These are phyloP conservation scores for Sutorius australiensis DNA, from an alignment of 768 basidiomycete species.

Conservation along the genomic window DNA sequence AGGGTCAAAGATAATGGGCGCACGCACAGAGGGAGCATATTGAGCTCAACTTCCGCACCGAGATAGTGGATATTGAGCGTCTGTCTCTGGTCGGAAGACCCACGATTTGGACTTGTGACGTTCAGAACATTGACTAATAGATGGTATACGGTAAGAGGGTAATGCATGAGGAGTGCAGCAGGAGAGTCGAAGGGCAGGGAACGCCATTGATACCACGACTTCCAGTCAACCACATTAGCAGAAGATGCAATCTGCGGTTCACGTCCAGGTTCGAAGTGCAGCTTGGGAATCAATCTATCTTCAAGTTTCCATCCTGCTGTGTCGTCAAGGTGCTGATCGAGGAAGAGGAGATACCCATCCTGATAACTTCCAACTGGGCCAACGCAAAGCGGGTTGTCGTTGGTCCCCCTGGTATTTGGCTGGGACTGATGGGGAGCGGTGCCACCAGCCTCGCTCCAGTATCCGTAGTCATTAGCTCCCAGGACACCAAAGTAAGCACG, in stretches of 20 bases:
- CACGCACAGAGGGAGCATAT: slow-evolving; percentile 39
- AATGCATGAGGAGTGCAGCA: slow-evolving; percentile 43
- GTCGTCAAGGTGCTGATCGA: slow-evolving; percentile 29
- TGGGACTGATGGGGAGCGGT: slow-evolving; percentile 28
- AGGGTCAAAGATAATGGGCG: background rate
- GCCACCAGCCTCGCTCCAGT: slow-evolving; percentile 39
- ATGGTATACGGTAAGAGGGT: slow-evolving; percentile 40
- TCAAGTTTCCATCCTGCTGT: slow-evolving; percentile 37
- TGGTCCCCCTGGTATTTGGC: slow-evolving; percentile 13
- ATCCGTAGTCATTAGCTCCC: slow-evolving; percentile 39
- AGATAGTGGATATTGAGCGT: slow-evolving; percentile 35
- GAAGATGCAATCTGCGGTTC: slow-evolving; percentile 28
- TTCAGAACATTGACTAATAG: slow-evolving; percentile 35
- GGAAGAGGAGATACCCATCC: slow-evolving; percentile 33
- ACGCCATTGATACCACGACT: slow-evolving; percentile 45
- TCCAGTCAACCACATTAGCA: slow-evolving; percentile 37
- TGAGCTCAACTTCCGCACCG: slow-evolving; percentile 39
- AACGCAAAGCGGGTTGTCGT: slow-evolving; percentile 2
- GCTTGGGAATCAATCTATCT: slow-evolving; percentile 32
- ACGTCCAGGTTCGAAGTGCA: slow-evolving; percentile 26
- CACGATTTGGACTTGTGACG: slow-evolving; percentile 23
- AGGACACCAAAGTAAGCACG: slow-evolving; percentile 37
- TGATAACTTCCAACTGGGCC: slow-evolving; percentile 23
- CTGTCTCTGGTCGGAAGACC: slow-evolving; percentile 22
- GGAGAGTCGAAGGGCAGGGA: slow-evolving; percentile 40